Percentiles rank a stretch among this genome's conserved stretches.
phyloP scores from a whole-genome alignment of 2,329 filamentous ascomycete species.

The Sordariomycetes sp. region DNA sequence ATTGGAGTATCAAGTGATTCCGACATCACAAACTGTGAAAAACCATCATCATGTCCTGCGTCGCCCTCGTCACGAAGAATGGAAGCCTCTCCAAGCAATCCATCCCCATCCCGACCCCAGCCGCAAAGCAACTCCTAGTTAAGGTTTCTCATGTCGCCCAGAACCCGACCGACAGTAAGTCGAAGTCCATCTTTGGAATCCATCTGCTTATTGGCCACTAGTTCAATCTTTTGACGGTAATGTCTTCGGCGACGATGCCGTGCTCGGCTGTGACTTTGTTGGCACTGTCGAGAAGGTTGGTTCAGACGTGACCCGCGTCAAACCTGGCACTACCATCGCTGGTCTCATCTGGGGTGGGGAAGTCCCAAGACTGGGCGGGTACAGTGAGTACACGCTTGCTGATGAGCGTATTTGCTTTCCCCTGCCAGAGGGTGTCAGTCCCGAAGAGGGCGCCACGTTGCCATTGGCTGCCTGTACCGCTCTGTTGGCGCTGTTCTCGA shows the following conservation, averaged over 20 bases:
- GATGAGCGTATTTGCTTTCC: slow-evolving; percentile 30
- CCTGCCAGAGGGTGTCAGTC: slow-evolving; percentile 18
- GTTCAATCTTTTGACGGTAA: slow-evolving; percentile 21
- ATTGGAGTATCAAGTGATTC: no score
- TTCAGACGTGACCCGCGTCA: slow-evolving; percentile 8
- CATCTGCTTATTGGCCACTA: no score
- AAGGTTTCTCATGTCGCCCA: no score
- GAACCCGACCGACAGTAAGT: no score
- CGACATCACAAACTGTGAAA: no score
- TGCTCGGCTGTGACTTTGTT: slow-evolving; percentile 27
- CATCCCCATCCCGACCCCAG: no score
- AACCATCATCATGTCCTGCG: no score
- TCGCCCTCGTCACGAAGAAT: no score
- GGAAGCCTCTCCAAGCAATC: no score
- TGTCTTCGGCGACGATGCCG: slow-evolving; percentile 24
- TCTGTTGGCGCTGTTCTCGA: slow-evolving; percentile 28
- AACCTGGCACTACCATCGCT: slow-evolving; percentile 12
- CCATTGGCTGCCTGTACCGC: slow-evolving; percentile 28
- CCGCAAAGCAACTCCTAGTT: no score
- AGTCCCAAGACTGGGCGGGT: slow-evolving; percentile 23
- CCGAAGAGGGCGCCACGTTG: slow-evolving; percentile 23
- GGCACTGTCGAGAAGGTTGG: slow-evolving; percentile 24
- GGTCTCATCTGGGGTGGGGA: slow-evolving; percentile 18
- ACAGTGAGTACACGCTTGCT: slow-evolving; percentile 27
- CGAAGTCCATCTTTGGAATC: no score